Conservation (phyloP, 257 asterid genomes). For the Salvia splendens region DNA sequence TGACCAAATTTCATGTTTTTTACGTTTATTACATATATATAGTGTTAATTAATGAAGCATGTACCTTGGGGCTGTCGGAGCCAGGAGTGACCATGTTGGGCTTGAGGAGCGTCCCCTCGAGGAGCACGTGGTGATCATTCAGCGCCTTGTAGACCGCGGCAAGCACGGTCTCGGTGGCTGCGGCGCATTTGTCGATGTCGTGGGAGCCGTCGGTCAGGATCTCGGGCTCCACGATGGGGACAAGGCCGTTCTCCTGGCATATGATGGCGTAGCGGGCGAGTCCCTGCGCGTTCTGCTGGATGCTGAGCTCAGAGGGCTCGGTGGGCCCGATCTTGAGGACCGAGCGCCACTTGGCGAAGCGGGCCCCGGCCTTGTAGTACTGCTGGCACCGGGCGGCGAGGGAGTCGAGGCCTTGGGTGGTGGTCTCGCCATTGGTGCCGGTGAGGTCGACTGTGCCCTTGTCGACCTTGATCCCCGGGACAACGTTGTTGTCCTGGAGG, state of each 20-base stretch:
- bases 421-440: conserved; percentile 78
- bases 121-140: conserved; percentile 83
- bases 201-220: conserved; percentile 73
- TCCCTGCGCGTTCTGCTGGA: conserved; percentile 86
- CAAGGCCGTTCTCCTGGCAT: conserved; percentile 89
- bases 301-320: conserved; percentile 74
- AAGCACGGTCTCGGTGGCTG: conserved; percentile 67
- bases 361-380: conserved; percentile 90
- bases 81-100: conserved; percentile 97
- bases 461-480: conserved; percentile 89
- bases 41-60: too few relatives aligned
- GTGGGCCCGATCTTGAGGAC: conserved; percentile 71
- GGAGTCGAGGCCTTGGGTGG: conserved; percentile 81
- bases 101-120: conserved; percentile 87
- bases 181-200: conserved; percentile 69
- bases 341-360: conserved; percentile 88
- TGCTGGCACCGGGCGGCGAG: conserved; percentile 68
- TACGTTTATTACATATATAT: too few relatives aligned
- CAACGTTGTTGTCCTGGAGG: conserved; percentile 62
- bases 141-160: conserved; percentile 85
- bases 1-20: too few relatives aligned
- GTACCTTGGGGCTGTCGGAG: conserved; percentile 75
- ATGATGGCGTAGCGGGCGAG: conserved; percentile 87
- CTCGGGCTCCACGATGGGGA: conserved; percentile 92
- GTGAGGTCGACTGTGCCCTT: conserved; percentile 78